phyloP scores from a whole-genome alignment of 306 rosid species.

The Vigna radiata region DNA sequence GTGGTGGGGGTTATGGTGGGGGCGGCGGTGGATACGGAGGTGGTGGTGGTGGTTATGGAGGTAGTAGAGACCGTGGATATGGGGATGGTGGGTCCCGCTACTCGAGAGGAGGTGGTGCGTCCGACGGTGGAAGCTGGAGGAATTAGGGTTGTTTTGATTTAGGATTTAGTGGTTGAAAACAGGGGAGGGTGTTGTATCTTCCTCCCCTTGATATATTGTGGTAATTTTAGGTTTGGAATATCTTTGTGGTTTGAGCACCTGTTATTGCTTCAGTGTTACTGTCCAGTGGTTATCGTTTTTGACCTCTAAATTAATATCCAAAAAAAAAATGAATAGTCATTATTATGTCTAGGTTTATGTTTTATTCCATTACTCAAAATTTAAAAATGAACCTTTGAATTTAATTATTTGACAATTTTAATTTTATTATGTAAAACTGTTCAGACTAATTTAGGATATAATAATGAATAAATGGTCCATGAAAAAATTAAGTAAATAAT shows the following conservation, averaged over 20 bases:
- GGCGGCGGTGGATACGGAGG: constrained; percentile 39
- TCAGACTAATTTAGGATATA: no score
- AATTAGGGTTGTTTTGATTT: constrained; percentile 27
- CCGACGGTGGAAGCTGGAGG: constrained; percentile 80
- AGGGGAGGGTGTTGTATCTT: not conserved
- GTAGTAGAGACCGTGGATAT: constrained; percentile 53
- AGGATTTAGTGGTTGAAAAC: constrained; percentile 6
- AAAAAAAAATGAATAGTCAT: constrained; percentile 30
- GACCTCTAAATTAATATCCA: constrained; percentile 43
- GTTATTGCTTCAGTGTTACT: constrained; percentile 25
- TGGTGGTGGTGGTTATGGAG: constrained; percentile 52
- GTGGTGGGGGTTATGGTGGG: constrained; percentile 32
- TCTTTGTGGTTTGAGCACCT: not conserved
- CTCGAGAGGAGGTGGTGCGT: constrained; percentile 62
- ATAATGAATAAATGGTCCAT: no score
- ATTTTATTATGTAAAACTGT: no score
- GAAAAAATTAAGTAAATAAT: no score
- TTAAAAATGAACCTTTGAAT: no score
- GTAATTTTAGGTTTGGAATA: not conserved
- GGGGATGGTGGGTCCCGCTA: constrained; percentile 55
- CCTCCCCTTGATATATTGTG: not conserved
- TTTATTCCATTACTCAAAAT: no score
- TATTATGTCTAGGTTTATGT: not conserved
- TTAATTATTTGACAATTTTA: no score
- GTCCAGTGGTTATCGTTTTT: constrained; percentile 47